Evolutionary conservation across 1,139 yeast genomes (phyloP).

Genomic region (Yamadazyma kanchanaburiensis): DNA sequence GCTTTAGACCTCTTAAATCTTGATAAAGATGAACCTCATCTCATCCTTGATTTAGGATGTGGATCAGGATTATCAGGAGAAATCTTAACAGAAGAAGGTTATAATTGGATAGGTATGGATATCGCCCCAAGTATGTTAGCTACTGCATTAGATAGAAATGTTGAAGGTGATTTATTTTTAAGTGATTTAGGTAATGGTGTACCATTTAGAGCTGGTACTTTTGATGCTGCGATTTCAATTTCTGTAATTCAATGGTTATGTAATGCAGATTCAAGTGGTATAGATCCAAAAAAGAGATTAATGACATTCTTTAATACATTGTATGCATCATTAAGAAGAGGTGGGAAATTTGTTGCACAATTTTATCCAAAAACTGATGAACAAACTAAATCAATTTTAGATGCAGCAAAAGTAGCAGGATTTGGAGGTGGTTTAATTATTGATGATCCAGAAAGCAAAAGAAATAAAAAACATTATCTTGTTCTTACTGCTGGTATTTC

Average conservation of each 20-base stretch:
- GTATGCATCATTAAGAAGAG: constrained; percentile 82
- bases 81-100: constrained; percentile 90
- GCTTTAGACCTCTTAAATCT: constrained; percentile 84
- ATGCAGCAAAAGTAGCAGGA: constrained; percentile 91
- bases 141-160: constrained; percentile 85
- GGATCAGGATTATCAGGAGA: constrained; percentile 97
- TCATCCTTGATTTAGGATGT: constrained; percentile 89
- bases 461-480: constrained; percentile 84
- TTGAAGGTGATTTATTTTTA: constrained; percentile 88
- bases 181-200: constrained; percentile 93
- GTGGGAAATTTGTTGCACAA: constrained; percentile 97
- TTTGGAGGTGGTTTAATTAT: constrained; percentile 94
- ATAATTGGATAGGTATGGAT: constrained; percentile 95
- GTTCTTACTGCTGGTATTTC: constrained; percentile 87
- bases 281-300: constrained; percentile 84
- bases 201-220: constrained; percentile 94
- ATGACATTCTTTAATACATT: constrained; percentile 82
- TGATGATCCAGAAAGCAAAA: constrained; percentile 91
- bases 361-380: constrained; percentile 90
- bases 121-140: constrained; percentile 96
- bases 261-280: constrained; percentile 82
- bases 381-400: constrained; percentile 73
- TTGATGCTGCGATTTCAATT: constrained; percentile 94
- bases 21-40: constrained; percentile 59
- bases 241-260: constrained; percentile 98